These are phyloP conservation scores for Aspergillus phoenicis DNA, from an alignment of 2,329 filamentous ascomycete genomes.

Conservation along the genomic window DNA sequence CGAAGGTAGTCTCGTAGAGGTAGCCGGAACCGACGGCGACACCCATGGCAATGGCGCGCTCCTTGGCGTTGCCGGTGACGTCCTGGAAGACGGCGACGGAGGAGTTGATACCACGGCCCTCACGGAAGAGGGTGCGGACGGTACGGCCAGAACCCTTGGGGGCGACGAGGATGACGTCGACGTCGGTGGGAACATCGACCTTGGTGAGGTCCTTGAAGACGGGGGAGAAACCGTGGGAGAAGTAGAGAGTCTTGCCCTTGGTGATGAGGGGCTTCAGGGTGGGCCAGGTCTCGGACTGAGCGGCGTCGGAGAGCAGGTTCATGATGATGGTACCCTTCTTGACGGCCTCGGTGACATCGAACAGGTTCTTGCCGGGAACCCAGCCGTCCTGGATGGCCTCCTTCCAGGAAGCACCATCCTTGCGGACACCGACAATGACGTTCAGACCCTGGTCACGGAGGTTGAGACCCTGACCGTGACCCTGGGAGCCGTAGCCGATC, in stretches of 20 bases:
- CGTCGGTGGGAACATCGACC: slow-evolving; percentile 91
- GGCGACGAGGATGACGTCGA: slow-evolving; percentile 98
- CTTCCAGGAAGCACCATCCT: slow-evolving; percentile 98
- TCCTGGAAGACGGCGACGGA: slow-evolving; percentile 98
- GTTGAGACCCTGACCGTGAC: slow-evolving; percentile 98
- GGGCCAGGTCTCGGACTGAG: slow-evolving; percentile 98
- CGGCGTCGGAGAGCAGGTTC: slow-evolving; percentile 98
- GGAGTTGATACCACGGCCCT: slow-evolving; percentile 99
- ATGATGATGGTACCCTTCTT: slow-evolving; percentile 91
- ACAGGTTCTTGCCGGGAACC: slow-evolving; percentile 98
- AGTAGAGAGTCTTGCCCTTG: slow-evolving; percentile 99
- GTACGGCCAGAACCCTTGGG: slow-evolving; percentile 99
- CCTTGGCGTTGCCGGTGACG: slow-evolving; percentile 95
- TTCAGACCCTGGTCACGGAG: slow-evolving; percentile 99
- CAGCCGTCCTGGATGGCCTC: slow-evolving; percentile 96
- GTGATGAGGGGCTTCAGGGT: slow-evolving; percentile 95
- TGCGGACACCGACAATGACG: slow-evolving; percentile 97
- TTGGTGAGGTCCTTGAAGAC: slow-evolving; percentile 99
- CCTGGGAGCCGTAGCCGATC: slow-evolving; percentile 97
- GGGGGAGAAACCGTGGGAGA: slow-evolving; percentile 99
- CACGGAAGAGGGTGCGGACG: slow-evolving; percentile 96
- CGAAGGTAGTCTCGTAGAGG: slow-evolving; percentile 99
- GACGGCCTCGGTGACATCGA: slow-evolving; percentile 97
- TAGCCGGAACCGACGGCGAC: slow-evolving; percentile 97
- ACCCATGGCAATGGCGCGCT: slow-evolving; percentile 95